These are phyloP conservation scores for Vanrija sp. DNA, from an alignment of 1,284 basidiomycete genomes.

Conservation along the genomic window DNA sequence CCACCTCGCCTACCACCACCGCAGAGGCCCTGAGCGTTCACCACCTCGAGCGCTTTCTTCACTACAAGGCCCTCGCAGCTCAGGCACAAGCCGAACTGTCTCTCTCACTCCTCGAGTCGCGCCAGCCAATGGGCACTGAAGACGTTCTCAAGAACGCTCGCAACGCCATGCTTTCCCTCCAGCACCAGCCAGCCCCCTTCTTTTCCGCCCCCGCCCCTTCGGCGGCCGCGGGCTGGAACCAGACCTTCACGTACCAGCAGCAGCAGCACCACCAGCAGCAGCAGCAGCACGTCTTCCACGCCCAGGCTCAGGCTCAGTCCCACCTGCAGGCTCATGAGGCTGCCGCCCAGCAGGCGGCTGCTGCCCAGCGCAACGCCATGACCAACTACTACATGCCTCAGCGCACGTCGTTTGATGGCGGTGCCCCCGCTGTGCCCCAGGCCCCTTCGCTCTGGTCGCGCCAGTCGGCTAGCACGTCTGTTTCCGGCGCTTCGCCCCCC, in stretches of 20 bases:
- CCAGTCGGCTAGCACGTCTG: conserved; percentile 16
- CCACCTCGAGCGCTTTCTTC: conserved; percentile 41
- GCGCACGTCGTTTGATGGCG: too few relatives aligned
- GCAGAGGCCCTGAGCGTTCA: conserved; percentile 39
- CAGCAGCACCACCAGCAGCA: conserved; percentile 20
- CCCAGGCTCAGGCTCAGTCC: conserved; percentile 32
- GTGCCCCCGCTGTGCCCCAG: conserved; percentile 2
- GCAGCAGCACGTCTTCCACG: conserved; percentile 12
- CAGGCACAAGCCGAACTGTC: conserved; percentile 35
- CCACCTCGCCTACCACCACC: conserved; percentile 7
- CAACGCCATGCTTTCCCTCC: conserved; percentile 32
- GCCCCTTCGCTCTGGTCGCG: conserved; percentile 17
- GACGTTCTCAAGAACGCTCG: conserved; percentile 11
- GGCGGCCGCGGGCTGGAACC: conserved; percentile 7
- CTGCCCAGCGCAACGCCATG: conserved; percentile 19
- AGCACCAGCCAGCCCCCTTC: conserved; percentile 14
- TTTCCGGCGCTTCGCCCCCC: conserved; percentile 23
- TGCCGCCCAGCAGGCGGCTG: conserved; percentile 27
- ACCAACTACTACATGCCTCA: conserved; percentile 24
- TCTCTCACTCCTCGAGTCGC: conserved; percentile 20
- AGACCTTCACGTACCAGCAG: conserved; percentile 23
- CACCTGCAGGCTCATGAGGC: conserved; percentile 35
- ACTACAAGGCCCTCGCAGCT: conserved; percentile 43
- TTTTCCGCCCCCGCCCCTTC: conserved; percentile 5
- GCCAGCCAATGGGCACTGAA: conserved; percentile 15